phyloP scores from a whole-genome alignment of 2,329 filamentous ascomycete genomes.

The Sarocladiaceae sp. region DNA sequence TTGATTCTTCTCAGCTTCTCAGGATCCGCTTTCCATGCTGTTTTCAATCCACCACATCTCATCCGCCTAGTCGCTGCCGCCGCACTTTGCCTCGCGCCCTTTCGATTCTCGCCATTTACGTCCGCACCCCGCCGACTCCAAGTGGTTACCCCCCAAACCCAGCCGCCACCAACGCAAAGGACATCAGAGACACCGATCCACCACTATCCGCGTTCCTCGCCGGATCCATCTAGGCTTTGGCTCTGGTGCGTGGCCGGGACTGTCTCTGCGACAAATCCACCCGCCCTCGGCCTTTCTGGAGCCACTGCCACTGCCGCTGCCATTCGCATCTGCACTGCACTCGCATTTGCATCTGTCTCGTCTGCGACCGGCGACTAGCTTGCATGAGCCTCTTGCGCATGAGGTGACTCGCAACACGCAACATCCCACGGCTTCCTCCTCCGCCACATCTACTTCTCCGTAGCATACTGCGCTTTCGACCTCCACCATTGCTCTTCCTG shows the following conservation, averaged over 20 bases:
- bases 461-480: not conserved
- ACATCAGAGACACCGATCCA: constrained; percentile 9
- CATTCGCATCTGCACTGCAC: too few species aligned
- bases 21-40: not conserved
- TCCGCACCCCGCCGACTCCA: not conserved
- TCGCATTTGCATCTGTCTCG: not conserved
- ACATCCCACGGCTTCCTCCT: not conserved
- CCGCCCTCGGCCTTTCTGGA: not conserved
- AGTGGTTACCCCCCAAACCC: constrained; percentile 5
- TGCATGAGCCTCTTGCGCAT: constrained; percentile 4
- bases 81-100: not conserved
- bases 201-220: constrained; percentile 8
- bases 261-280: constrained; percentile 5
- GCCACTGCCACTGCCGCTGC: too few species aligned
- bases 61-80: not conserved
- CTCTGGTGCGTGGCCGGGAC: not conserved
- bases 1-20: not conserved
- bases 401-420: constrained; percentile 1
- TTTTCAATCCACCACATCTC: not conserved
- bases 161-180: constrained; percentile 8
- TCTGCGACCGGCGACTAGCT: not conserved
- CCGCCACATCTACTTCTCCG: constrained; percentile 4
- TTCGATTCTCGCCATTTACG: not conserved
- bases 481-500: not conserved
- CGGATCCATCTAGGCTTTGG: constrained; percentile 7